Percentiles rank a stretch among this genome's conserved stretches.
Conservation (phyloP, 2,329 filamentous ascomycete species). For the Colletotrichum incanum region DNA sequence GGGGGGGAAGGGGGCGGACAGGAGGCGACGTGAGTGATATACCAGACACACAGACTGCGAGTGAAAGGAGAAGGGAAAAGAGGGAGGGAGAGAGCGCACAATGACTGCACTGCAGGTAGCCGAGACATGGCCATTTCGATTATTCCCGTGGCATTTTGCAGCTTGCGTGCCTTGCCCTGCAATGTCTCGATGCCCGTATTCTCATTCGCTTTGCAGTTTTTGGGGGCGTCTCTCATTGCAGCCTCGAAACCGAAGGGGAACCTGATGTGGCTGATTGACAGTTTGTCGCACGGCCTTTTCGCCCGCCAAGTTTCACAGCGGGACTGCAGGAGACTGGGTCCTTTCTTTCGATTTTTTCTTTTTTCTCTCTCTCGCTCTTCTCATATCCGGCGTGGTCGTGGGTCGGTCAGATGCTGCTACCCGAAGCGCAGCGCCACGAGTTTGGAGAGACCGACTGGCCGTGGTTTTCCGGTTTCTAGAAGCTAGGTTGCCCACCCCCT, state of each 20-base stretch:
- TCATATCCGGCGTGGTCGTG: conserved; percentile 23
- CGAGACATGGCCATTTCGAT: conserved; percentile 35
- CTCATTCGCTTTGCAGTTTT: background rate
- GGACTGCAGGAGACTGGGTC: conserved; percentile 20
- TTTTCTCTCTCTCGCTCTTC: background rate
- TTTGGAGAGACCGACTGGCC: conserved; percentile 3
- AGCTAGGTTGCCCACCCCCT: conserved; percentile 13
- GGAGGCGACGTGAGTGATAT: background rate
- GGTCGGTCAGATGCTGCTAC: conserved; percentile 26
- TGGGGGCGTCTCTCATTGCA: background rate
- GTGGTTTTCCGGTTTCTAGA: background rate
- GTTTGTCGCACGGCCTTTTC: conserved; percentile 16
- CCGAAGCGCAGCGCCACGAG: conserved; percentile 27
- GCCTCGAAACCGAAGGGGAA: conserved; percentile 1
- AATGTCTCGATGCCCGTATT: conserved; percentile 1
- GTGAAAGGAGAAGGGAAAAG: background rate
- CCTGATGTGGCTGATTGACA: background rate
- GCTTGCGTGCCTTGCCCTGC: conserved; percentile 3
- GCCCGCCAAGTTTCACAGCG: conserved; percentile 21
- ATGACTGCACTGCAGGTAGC: conserved; percentile 35
- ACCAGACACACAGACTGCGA: background rate
- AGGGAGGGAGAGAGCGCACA: background rate
- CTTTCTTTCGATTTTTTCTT: conserved; percentile 8
- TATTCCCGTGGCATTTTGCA: conserved; percentile 5
- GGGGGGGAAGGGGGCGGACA: too few relatives aligned